Conservation (phyloP, 2,329 filamentous ascomycete species). For the Aureobasidium sp. region DNA sequence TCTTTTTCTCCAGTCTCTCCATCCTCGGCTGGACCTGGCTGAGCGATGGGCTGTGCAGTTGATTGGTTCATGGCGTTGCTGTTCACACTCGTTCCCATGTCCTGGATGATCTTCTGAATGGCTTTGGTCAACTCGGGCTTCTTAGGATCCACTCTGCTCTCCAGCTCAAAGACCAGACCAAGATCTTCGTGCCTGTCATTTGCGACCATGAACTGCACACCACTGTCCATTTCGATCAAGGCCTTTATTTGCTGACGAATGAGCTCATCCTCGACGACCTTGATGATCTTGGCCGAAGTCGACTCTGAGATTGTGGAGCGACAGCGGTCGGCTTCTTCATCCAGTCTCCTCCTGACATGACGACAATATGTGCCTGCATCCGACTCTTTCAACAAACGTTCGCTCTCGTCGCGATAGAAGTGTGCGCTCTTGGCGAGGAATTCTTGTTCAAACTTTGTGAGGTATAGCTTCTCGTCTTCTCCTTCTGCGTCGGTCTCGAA, state of each 20-base stretch:
- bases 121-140: constrained; percentile 62
- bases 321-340: constrained; percentile 75
- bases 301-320: constrained; percentile 67
- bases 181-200: constrained; percentile 75
- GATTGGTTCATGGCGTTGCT: constrained; percentile 48
- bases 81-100: constrained; percentile 78
- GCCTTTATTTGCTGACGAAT: constrained; percentile 70
- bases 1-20: constrained; percentile 37
- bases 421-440: constrained; percentile 61
- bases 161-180: constrained; percentile 69
- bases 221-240: constrained; percentile 78
- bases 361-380: constrained; percentile 77
- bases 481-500: constrained; percentile 74
- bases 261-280: constrained; percentile 71
- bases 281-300: constrained; percentile 63
- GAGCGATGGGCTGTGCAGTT: constrained; percentile 41
- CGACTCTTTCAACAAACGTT: constrained; percentile 62
- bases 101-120: constrained; percentile 65
- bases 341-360: constrained; percentile 62
- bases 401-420: constrained; percentile 72
- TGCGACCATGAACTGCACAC: constrained; percentile 82
- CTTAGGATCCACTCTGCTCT: constrained; percentile 65
- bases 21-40: constrained; percentile 47
- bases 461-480: constrained; percentile 72
- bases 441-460: constrained; percentile 69